Conservation (phyloP, 345 rosid genomes). For the Bruguiera gymnorhiza region DNA sequence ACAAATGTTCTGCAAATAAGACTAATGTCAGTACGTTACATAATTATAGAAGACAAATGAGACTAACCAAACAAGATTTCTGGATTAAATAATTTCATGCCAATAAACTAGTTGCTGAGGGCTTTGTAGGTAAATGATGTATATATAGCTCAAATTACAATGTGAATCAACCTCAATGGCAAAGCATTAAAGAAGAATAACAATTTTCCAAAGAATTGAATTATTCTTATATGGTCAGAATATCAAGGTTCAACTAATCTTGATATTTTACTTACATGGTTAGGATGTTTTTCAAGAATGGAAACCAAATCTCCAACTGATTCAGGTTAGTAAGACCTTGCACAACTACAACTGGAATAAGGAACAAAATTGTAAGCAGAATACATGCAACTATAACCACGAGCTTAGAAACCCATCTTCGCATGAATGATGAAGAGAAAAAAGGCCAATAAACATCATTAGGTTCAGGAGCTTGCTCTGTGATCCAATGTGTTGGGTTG, state of each 20-base stretch:
- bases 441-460: constrained; percentile 93
- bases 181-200: not conserved
- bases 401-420: constrained; percentile 75
- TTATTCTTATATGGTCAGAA: not conserved
- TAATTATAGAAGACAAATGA: not conserved
- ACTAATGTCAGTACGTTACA: constrained; percentile 18
- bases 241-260: not conserved
- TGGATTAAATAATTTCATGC: not conserved
- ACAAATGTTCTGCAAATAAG: constrained; percentile 65
- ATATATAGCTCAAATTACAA: not conserved
- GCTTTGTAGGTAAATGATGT: not conserved
- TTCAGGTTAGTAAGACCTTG: constrained; percentile 91
- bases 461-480: constrained; percentile 90
- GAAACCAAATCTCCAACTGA: constrained; percentile 75
- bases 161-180: not conserved
- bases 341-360: constrained; percentile 81
- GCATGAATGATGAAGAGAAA: constrained; percentile 81
- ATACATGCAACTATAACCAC: constrained; percentile 62
- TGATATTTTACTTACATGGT: constrained; percentile 48
- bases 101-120: not conserved
- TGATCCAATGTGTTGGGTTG: constrained; percentile 83
- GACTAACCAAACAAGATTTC: constrained; percentile 1
- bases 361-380: constrained; percentile 76
- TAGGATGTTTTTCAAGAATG: constrained; percentile 70
- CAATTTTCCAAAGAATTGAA: not conserved